phyloP scores from a whole-genome alignment of 306 rosid species.

The Lathyrus tuberosus region DNA sequence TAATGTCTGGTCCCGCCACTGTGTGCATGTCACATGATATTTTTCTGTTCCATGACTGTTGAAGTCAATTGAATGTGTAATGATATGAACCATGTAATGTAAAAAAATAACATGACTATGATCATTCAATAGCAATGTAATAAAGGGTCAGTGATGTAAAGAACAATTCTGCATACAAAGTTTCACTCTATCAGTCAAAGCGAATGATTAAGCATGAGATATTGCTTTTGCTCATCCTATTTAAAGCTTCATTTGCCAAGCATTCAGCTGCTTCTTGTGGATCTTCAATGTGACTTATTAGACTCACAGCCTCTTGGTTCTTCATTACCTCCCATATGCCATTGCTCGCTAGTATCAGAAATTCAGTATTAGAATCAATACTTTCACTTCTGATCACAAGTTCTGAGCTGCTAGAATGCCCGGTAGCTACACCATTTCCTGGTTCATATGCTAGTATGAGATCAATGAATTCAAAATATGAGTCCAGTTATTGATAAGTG shows the following conservation, averaged over 20 bases:
- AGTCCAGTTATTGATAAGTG: background rate
- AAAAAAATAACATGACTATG: background rate
- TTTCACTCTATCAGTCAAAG: slow-evolving; percentile 49
- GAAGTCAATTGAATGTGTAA: slow-evolving; percentile 3
- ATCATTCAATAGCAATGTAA: background rate
- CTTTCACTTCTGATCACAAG: slow-evolving; percentile 56
- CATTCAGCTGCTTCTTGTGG: slow-evolving; percentile 83
- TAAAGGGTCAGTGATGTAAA: slow-evolving; percentile 14
- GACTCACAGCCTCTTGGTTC: slow-evolving; percentile 88
- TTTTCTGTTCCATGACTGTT: background rate
- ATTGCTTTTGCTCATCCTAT: slow-evolving; percentile 74
- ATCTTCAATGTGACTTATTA: slow-evolving; percentile 71
- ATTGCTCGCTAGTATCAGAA: slow-evolving; percentile 73
- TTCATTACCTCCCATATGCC: slow-evolving; percentile 98
- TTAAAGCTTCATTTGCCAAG: slow-evolving; percentile 77
- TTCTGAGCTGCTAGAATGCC: slow-evolving; percentile 51
- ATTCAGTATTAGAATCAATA: slow-evolving; percentile 61
- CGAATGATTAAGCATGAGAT: slow-evolving; percentile 86
- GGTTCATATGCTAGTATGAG: slow-evolving; percentile 24
- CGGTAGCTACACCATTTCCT: slow-evolving; percentile 34
- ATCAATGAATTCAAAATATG: too few relatives aligned
- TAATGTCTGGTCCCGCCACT: too few relatives aligned
- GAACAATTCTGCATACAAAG: slow-evolving; percentile 1
- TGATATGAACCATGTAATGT: background rate
- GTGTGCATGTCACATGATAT: too few relatives aligned